phyloP scores from a whole-genome alignment of 1,139 yeast species.

The Blastobotrys niveus region DNA sequence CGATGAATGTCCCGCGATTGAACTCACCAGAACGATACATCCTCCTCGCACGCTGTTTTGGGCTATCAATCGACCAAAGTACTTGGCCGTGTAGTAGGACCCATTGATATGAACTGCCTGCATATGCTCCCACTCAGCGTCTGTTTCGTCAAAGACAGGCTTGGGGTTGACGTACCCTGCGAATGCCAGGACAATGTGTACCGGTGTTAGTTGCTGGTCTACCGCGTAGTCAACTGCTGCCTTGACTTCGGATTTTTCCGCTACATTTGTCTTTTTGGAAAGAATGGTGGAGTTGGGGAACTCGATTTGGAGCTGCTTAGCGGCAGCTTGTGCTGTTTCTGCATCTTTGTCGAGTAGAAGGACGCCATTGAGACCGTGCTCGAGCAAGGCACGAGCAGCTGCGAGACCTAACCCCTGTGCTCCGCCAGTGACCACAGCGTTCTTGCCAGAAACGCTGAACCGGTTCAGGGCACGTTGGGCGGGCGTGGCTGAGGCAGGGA shows the following conservation, averaged over 20 bases:
- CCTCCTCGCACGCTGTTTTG: conserved; percentile 25
- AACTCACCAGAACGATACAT: conserved; percentile 15
- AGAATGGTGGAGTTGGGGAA: conserved; percentile 13
- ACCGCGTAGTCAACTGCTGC: conserved; percentile 8
- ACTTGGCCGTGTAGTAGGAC: conserved; percentile 25
- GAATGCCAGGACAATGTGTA: conserved; percentile 11
- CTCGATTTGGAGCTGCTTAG: background rate
- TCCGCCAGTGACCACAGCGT: conserved; percentile 18
- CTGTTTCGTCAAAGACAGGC: conserved; percentile 2
- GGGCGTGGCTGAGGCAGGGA: background rate
- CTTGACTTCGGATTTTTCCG: background rate
- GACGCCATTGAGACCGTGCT: conserved; percentile 14
- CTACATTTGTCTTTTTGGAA: background rate
- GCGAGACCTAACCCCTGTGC: conserved; percentile 17
- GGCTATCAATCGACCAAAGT: conserved; percentile 12
- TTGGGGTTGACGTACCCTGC: conserved; percentile 12
- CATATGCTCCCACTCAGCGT: conserved; percentile 6
- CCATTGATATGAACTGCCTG: conserved; percentile 37
- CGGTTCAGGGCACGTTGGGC: conserved; percentile 11
- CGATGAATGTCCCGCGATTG: conserved; percentile 16
- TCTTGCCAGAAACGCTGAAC: conserved; percentile 14
- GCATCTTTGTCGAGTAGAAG: conserved; percentile 11
- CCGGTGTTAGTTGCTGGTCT: conserved; percentile 1
- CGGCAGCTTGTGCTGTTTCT: background rate
- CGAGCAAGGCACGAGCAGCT: conserved; percentile 16